Evolutionary conservation across 2,329 filamentous ascomycete species (phyloP), one percentile per base, ranked within the genome.

Genomic region (Aureobasidium lini): DNA sequence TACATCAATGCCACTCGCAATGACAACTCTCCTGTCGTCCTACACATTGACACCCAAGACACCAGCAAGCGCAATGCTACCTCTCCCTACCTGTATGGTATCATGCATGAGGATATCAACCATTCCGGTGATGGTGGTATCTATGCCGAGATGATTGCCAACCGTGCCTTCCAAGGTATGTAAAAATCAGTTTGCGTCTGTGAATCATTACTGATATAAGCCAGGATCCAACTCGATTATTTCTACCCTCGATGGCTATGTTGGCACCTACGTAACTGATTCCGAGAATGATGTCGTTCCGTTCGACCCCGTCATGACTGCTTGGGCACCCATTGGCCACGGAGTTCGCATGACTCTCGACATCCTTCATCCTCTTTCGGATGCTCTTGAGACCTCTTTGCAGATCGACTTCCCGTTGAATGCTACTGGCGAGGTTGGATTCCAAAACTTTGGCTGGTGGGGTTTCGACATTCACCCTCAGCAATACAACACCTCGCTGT

Each of bases 111-210:
- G 64, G 70, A 71, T 60, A 71, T 71, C 64, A 71, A 71, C 60
- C 83, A 87, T 69, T 85, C 83, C 1, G 86, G 86, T 2, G 87
- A 90, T 67, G 86, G 87, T 23, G 87, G 86, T 5, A 81, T 89
- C 62, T 89, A 90, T 68, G 86, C 84, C 50, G 86, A 90, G 67
- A 71, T 90, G 59, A 81, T 90, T 60, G 81, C 79, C 54, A 90
- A 90, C 71, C 80, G 85, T 50, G 87, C 85, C 10, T 89, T 90
- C 66, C 87, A 90, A 70, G 76, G 73, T 57, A 53, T 16, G 40
- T 53, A 3, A 29, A 31, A 6, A n/a, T n/a, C 34, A 10, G 1
- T 42, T 13, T 50, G 6, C 18, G 11, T 16, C 29, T 28, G 7
- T 34, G 23, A 1, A 43, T 3, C 9, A 34, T 13, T 11, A 31